Percentiles rank a stretch among this genome's conserved stretches.
phyloP scores from a whole-genome alignment of 2,329 filamentous ascomycete species.

The Hypoxylon sp. region DNA sequence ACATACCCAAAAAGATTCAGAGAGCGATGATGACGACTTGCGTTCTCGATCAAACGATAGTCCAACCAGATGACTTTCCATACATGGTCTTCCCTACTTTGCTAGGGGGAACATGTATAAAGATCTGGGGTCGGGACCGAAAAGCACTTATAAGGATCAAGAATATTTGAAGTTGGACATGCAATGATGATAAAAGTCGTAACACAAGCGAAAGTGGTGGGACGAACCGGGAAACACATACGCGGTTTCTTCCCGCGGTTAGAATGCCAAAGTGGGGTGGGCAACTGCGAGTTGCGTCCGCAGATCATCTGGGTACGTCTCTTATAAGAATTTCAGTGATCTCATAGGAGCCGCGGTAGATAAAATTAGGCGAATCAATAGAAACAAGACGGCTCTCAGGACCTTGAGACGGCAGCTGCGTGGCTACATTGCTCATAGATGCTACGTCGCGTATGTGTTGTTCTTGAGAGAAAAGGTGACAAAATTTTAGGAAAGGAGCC shows the following conservation, averaged over 20 bases:
- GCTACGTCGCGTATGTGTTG: constrained; percentile 33
- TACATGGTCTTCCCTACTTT: constrained; percentile 4
- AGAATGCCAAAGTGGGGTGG: constrained; percentile 21
- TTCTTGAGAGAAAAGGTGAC: constrained; percentile 24
- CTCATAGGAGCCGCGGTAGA: constrained; percentile 31
- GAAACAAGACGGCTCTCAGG: constrained; percentile 7
- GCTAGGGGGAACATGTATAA: constrained; percentile 1
- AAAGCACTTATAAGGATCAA: constrained; percentile 2
- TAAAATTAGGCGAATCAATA: constrained; percentile 11
- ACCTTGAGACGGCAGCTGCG: constrained; percentile 21
- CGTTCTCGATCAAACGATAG: constrained; percentile 1
- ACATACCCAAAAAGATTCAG: background rate
- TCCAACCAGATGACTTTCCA: background rate
- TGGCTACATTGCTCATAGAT: constrained; percentile 23
- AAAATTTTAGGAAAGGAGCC: constrained; percentile 17
- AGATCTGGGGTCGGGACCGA: constrained; percentile 18
- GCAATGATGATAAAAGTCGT: constrained; percentile 10
- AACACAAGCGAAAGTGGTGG: constrained; percentile 26
- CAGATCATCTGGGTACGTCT: constrained; percentile 27
- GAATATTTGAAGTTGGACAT: background rate
- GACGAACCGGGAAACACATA: constrained; percentile 33
- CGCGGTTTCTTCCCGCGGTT: constrained; percentile 28
- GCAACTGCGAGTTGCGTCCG: constrained; percentile 17
- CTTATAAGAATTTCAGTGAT: background rate
- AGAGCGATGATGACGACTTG: background rate